Evolutionary conservation across 345 rosid genomes (phyloP), one percentile per base, ranked within the genome.

Genomic region (Anastatica hierochuntica): DNA sequence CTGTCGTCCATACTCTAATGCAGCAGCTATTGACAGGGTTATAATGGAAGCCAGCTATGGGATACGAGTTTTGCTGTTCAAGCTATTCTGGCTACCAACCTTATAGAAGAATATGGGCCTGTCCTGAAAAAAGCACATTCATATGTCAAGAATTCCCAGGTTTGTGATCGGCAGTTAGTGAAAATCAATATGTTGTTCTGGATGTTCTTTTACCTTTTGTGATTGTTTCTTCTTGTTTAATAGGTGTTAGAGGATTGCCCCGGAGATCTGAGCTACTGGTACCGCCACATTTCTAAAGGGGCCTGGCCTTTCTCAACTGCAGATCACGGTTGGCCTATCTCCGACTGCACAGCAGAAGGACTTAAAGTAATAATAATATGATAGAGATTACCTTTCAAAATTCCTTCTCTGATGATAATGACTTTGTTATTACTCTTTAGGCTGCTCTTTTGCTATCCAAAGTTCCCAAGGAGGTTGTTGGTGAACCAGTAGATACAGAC

Each of bases 221-320:
- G 37, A 53, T 49, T 26, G 7, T 24, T 64, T 42, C 14, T 43
- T 51, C 49, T 49, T 43, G 26, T 53, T 66, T 36, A 53, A 38
- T 77, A 90, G 98, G 95, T 87, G 34, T 16, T 54, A 62, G 95
- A 82, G 35, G 80, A 90, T 68, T 90, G 96, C 77, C 84, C 83
- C 3, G 95, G 95, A 58, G 80, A 87, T 67, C 88, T 83, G 64
- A 58, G 68, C 27, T 72, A 43, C 68, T 88, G 97, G 97, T 81
- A 88, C 29, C 94, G 95, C 33, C 98, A 92, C 76, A 85, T 92
- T 71, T 92, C 98, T 49, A 92, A 88, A 74, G 98, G 97, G 43
- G 98, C 94, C 56, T 88, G 98, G 97, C 90, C 97, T 57, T 92
- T 88, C 74, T 92, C 98, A 45, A 88, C 95, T 29, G 90, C 76